Conservation (phyloP, 495 filamentous ascomycete genomes). For the Aspergillus nidulans region DNA sequence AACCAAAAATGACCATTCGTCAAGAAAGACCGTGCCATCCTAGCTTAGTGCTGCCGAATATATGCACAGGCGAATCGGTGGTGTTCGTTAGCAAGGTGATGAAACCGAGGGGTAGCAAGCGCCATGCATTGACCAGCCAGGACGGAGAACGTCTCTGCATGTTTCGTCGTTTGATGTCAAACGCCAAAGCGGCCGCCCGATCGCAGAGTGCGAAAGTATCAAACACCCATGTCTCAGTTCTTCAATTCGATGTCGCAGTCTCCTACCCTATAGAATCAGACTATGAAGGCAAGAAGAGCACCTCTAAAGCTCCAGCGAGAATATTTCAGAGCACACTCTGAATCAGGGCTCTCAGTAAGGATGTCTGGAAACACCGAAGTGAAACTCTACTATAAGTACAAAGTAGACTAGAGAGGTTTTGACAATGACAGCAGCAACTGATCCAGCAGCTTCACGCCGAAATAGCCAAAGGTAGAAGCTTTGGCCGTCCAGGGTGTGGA, state of each 20-base stretch:
- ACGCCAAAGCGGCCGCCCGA: not conserved
- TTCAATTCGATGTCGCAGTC: not conserved
- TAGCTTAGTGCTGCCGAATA: not conserved
- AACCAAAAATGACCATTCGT: slow-evolving; percentile 12
- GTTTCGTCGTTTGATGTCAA: not conserved
- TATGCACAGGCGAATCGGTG: not conserved
- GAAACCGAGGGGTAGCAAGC: not conserved
- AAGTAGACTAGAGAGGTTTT: not conserved
- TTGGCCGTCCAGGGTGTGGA: not conserved
- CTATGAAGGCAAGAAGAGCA: not conserved
- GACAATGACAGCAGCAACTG: slow-evolving; percentile 2
- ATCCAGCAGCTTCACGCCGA: not conserved
- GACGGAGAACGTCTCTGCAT: not conserved
- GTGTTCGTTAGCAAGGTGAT: slow-evolving; percentile 12
- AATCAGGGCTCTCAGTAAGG: slow-evolving; percentile 3
- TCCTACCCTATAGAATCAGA: no score
- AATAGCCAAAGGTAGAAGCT: not conserved
- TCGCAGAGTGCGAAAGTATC: not conserved
- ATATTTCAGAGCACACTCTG: no score
- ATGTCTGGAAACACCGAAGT: slow-evolving; percentile 4
- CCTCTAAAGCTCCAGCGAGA: not conserved
- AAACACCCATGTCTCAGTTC: not conserved
- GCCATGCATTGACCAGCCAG: not conserved
- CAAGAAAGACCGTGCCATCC: slow-evolving; percentile 5
- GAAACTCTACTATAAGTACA: slow-evolving; percentile 5